Conservation (phyloP, 2,329 filamentous ascomycete genomes). For the Cladorrhinum sp. region DNA sequence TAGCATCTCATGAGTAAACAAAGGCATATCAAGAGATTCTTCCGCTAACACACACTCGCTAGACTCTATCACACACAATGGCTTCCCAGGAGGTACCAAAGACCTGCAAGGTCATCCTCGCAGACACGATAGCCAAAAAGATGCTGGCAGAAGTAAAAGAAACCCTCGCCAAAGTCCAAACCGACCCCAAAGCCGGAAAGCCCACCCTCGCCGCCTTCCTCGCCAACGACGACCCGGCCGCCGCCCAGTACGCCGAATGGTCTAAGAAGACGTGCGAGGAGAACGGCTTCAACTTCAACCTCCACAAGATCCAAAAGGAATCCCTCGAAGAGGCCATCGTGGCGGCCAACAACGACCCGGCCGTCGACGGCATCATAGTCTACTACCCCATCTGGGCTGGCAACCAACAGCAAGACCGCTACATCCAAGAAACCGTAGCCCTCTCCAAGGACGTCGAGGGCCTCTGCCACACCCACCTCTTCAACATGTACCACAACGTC, state of each 20-base stretch:
- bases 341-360: conserved; percentile 73
- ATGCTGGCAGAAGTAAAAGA: conserved; percentile 75
- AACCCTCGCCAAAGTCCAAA: conserved; percentile 68
- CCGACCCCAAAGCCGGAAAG: conserved; percentile 44
- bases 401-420: conserved; percentile 83
- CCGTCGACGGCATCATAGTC: conserved; percentile 87
- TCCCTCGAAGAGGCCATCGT: conserved; percentile 85
- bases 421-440: conserved; percentile 91
- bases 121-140: conserved; percentile 79
- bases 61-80: conserved; percentile 33
- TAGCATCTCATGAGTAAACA: no score
- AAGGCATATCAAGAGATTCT: not conserved
- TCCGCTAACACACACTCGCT: not conserved
- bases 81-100: conserved; percentile 47
- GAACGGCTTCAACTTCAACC: conserved; percentile 88
- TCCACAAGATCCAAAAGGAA: conserved; percentile 81
- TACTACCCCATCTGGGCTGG: conserved; percentile 93
- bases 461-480: conserved; percentile 87
- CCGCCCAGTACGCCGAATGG: conserved; percentile 93
- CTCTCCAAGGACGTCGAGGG: conserved; percentile 94
- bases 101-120: conserved; percentile 90
- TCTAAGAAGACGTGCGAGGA: conserved; percentile 94
- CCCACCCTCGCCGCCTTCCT: conserved; percentile 88
- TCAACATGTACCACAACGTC: conserved; percentile 99
- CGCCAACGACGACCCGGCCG: conserved; percentile 86